Conservation (phyloP, 305 asterid genomes). For the Striga hermonthica region DNA sequence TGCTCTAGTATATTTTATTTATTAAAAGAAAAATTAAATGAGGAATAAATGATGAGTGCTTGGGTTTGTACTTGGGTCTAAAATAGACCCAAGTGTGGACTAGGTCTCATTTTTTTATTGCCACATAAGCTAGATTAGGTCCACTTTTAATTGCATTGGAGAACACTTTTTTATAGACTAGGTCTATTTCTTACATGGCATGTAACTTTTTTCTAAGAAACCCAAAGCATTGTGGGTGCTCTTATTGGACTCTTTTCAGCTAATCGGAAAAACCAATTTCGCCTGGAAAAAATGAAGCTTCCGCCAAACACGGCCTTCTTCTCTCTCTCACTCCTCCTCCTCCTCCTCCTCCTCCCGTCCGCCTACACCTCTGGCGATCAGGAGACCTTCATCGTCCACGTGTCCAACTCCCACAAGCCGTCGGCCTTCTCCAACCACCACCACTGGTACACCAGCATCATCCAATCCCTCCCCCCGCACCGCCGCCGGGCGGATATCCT, state of each 20-base stretch:
- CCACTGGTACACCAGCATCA: constrained; percentile 69
- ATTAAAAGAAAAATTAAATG: too few species aligned
- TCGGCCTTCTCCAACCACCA: constrained; percentile 55
- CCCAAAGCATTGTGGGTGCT: constrained; percentile 27
- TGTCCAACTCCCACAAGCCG: constrained; percentile 59
- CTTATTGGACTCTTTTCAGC: constrained; percentile 23
- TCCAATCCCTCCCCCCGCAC: constrained; percentile 56
- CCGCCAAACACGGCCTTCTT: constrained; percentile 30
- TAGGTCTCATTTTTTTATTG: too few species aligned
- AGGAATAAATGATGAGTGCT: too few species aligned
- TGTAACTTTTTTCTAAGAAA: too few species aligned
- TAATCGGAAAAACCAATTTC: constrained; percentile 17
- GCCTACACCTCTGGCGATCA: constrained; percentile 43
- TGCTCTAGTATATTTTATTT: too few species aligned
- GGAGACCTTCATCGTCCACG: constrained; percentile 75
- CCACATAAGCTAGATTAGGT: too few species aligned
- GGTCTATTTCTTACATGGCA: too few species aligned
- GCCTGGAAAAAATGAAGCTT: constrained; percentile 33
- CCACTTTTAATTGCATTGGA: too few species aligned
- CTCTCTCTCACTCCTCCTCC: constrained; percentile 29
- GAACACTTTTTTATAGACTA: too few species aligned
- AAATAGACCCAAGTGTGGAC: too few species aligned
- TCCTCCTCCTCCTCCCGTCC: constrained; percentile 33
- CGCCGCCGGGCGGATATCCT: constrained; percentile 53
- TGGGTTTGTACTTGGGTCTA: too few species aligned